phyloP scores from a whole-genome alignment of 345 rosid species.

The Atalantia buxifolia region DNA sequence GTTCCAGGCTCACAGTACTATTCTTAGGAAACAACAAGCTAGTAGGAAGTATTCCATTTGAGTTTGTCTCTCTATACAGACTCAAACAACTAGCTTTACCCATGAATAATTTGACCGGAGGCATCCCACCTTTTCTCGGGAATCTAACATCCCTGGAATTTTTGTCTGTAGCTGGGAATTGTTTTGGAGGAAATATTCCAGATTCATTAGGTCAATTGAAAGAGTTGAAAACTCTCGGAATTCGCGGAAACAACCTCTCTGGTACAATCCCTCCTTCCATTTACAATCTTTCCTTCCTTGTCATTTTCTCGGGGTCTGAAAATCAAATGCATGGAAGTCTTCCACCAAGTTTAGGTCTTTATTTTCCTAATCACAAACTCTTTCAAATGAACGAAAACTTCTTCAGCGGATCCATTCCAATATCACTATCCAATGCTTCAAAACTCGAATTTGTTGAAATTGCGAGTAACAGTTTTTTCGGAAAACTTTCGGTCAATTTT shows the following conservation, averaged over 20 bases:
- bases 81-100: neutral
- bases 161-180: neutral
- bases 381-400: neutral
- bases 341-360: constrained; percentile 8
- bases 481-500: constrained; percentile 12
- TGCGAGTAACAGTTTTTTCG: constrained; percentile 1
- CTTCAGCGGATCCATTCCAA: constrained; percentile 19
- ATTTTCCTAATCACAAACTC: neutral
- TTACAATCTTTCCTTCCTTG: neutral
- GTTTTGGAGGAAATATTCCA: neutral
- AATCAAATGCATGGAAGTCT: constrained; percentile 27
- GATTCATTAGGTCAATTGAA: neutral
- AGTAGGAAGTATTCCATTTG: constrained; percentile 4
- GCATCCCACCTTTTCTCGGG: constrained; percentile 9
- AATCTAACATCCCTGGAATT: constrained; percentile 15
- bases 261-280: constrained; percentile 11
- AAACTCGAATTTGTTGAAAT: neutral
- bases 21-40: neutral
- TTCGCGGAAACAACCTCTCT: neutral
- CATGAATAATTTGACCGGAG: constrained; percentile 7
- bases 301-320: neutral
- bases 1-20: neutral
- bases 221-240: neutral
- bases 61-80: neutral
- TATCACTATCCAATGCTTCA: constrained; percentile 22